Percentiles rank a stretch among this genome's conserved stretches.
Evolutionary conservation across 2,329 filamentous ascomycete species (phyloP).

Genomic region (Leptoxyphium fumago): DNA sequence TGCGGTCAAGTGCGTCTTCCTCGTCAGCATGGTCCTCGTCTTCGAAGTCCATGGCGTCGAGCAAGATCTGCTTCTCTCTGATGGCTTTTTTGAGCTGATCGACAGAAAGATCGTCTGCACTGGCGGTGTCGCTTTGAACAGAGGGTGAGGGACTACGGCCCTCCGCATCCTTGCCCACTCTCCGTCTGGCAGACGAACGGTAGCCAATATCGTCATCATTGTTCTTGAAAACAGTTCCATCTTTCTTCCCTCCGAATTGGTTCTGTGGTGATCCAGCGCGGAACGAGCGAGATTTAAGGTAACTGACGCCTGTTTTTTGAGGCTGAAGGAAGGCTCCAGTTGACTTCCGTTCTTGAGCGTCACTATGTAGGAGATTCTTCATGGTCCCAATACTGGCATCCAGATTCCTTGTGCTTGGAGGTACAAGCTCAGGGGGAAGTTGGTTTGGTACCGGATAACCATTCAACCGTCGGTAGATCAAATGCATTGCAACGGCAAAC

Average conservation of each 20-base stretch:
- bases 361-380: conserved; percentile 75
- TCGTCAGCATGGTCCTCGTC: conserved; percentile 83
- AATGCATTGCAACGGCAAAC: conserved; percentile 96
- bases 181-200: conserved; percentile 79
- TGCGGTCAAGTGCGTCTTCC: conserved; percentile 78
- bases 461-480: conserved; percentile 95
- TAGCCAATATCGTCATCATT: conserved; percentile 80
- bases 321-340: conserved; percentile 82
- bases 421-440: conserved; percentile 80
- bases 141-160: conserved; percentile 65
- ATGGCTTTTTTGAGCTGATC: conserved; percentile 90
- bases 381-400: conserved; percentile 86
- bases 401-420: conserved; percentile 85
- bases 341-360: conserved; percentile 78
- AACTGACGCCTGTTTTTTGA: conserved; percentile 95
- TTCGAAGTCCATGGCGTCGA: conserved; percentile 92
- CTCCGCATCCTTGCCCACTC: conserved; percentile 48
- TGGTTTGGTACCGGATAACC: conserved; percentile 82
- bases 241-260: conserved; percentile 49
- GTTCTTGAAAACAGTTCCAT: conserved; percentile 93
- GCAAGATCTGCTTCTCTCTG: conserved; percentile 79
- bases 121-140: conserved; percentile 49
- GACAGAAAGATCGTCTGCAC: conserved; percentile 66
- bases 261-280: conserved; percentile 42
- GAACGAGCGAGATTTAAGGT: conserved; percentile 92